Evolutionary conservation across 2,329 filamentous ascomycete species (phyloP), one percentile per base, ranked within the genome.

Genomic region (Exophiala aquamarina): DNA sequence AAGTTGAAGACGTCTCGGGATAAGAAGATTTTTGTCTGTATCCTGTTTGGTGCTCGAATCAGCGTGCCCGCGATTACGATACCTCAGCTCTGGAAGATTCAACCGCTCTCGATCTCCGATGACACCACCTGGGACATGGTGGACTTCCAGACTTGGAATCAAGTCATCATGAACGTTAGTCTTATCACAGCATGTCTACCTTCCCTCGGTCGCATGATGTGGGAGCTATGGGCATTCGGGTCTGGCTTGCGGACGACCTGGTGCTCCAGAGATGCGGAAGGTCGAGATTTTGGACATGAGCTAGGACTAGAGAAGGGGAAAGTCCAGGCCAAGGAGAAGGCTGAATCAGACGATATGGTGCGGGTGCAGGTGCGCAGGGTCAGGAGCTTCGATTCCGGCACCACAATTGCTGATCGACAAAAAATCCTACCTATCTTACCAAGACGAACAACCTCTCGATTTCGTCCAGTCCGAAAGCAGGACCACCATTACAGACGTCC

Each of bases 101-200:
- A 39, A 13, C 23, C 41, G 19, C 33, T 50, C 11, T 33, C 49
- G 19, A 37, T 18, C 5, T 51, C 54, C 10, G 32, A 50, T 6
- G 54, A 56, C 28, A 41, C 19, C n/a, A 49, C 39, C 23, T 56
- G 54, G 54, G 47, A 54, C 13, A 20, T 45, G 11, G 50, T 56
- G 15, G 34, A 34, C 2, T 47, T 46, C 14, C 54, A 56, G 42
- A 51, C 34, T 3, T 56, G 54, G 50, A 23, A 41, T 4, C 54
- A 56, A 34, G 32, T 56, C 44, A 33, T 54, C 17, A 53, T 52
- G 46, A 54, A 52, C 21, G 35, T 56, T 13, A 44, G 43, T 20
- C 33, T 56, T 41, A 51, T 51, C 36, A 51, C 54, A 15, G 54
- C 54, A 11, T 56, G 50, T 34, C 38, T 54, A 13, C 54, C 54